Conservation (phyloP, 1,284 basidiomycete species). For the Gomphus bonarii region DNA sequence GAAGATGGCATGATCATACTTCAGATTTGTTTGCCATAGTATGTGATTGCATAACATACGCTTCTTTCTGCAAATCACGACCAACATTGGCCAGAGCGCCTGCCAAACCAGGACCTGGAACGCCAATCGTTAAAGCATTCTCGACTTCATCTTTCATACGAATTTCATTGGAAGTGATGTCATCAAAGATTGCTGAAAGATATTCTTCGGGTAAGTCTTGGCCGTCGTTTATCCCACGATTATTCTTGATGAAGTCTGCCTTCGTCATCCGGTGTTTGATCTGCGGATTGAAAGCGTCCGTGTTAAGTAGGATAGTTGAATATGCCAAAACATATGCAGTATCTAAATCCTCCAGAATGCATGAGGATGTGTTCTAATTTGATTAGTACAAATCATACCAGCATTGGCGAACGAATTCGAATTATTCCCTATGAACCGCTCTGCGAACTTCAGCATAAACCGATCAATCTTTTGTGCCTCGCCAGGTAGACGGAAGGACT, state of each 20-base stretch:
- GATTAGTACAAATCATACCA: constrained; percentile 32
- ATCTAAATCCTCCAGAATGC: constrained; percentile 36
- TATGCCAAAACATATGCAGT: constrained; percentile 91
- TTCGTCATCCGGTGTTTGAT: constrained; percentile 91
- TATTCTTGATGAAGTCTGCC: constrained; percentile 84
- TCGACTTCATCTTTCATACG: constrained; percentile 96
- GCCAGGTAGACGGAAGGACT: constrained; percentile 90
- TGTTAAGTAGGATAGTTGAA: constrained; percentile 91
- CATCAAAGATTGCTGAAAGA: constrained; percentile 72
- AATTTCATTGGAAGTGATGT: constrained; percentile 87
- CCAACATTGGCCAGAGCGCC: constrained; percentile 81
- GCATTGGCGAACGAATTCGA: constrained; percentile 76
- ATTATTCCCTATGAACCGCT: constrained; percentile 87
- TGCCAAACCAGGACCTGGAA: constrained; percentile 63
- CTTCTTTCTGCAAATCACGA: constrained; percentile 86
- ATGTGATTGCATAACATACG: constrained; percentile 87
- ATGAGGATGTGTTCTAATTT: neutral
- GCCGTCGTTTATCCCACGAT: constrained; percentile 89
- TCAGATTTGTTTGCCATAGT: constrained; percentile 96
- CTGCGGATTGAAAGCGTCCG: constrained; percentile 91
- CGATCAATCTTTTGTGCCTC: constrained; percentile 97
- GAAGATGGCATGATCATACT: constrained; percentile 29
- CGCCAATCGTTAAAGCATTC: constrained; percentile 33
- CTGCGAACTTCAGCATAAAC: constrained; percentile 98
- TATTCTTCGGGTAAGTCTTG: constrained; percentile 81